A percentile compares a stretch with the other conserved stretches of the same genome.
phyloP scores from a whole-genome alignment of 345 rosid species.

The Toxicodendron radicans region DNA sequence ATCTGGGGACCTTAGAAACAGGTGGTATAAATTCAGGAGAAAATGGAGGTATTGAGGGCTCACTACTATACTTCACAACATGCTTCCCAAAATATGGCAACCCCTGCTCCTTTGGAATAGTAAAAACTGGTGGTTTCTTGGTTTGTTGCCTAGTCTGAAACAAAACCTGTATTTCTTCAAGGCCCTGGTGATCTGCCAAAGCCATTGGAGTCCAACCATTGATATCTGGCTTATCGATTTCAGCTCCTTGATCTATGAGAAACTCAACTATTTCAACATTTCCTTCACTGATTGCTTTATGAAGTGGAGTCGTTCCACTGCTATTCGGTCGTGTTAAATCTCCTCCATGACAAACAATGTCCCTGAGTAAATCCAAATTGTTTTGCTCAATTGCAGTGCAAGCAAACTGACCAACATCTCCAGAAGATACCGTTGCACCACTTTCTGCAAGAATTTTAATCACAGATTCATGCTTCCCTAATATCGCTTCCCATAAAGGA shows the following conservation, averaged over 20 bases:
- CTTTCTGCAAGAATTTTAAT: constrained; percentile 56
- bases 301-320: constrained; percentile 65
- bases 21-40: constrained; percentile 22
- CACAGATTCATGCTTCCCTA: constrained; percentile 51
- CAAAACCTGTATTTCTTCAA: constrained; percentile 57
- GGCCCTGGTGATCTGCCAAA: constrained; percentile 80
- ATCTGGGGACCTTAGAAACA: constrained; percentile 32
- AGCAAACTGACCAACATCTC: constrained; percentile 56
- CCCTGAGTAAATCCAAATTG: constrained; percentile 53
- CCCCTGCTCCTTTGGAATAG: constrained; percentile 18
- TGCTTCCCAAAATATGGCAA: constrained; percentile 33
- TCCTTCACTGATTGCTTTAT: constrained; percentile 69
- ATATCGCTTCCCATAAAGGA: constrained; percentile 85
- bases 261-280: constrained; percentile 57
- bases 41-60: constrained; percentile 46
- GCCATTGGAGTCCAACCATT: constrained; percentile 77
- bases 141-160: constrained; percentile 26
- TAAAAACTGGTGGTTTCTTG: constrained; percentile 11
- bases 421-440: constrained; percentile 54
- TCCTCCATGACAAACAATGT: constrained; percentile 54
- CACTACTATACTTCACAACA: constrained; percentile 56
- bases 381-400: constrained; percentile 59
- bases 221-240: constrained; percentile 53
- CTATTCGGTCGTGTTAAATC: constrained; percentile 47
- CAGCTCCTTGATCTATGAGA: constrained; percentile 64